Base-by-base conservation (phyloP, 2,329 filamentous ascomycete genomes). In the Helicocarpus griseus region DNA sequence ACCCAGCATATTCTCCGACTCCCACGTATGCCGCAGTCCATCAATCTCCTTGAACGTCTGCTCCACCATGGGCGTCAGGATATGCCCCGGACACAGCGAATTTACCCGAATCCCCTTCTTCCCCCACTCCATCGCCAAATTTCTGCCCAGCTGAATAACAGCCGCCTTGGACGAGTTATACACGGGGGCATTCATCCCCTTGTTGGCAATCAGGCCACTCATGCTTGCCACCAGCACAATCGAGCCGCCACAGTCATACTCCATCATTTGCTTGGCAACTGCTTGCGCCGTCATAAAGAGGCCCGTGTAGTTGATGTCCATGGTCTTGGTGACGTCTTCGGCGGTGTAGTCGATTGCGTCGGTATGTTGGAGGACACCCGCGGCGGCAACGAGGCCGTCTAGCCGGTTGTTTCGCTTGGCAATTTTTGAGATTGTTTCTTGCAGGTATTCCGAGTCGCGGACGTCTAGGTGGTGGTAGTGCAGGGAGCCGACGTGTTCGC, bases 41-140 rank as follows among this genome's bases (percentile, higher is more conserved):
- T 89, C 88, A 58, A 80, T 86, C 55, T 85, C 76, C 57, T 82
- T 76, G 62, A 95, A 93, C 24, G 94, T 77, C 51, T 80, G 78
- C 64, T 87, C 80, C 1, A 91, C 86, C 89, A 95, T 94, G 22
- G 85, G 80, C 1, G 76, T 79, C 22, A 77, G 65, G 40, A 79
- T 77, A 54, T 79, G 76, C 0, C 76, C 76, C 1, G 76, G 75
- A 52, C 71, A 76, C 17, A 79, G 56, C 17, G 69, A 72, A 57
- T 80, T 79, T 8, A 79, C 77, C 1, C 75, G 66, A 47, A 80
- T 78, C 1, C 72, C 65, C 38, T 67, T 65, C 26, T 67, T 69
- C 48, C 66, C 74, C 76, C 70, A 79, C 61, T 79, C 77, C 54
- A 75, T 75, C 0, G 77, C 73, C 29, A 79, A 62, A 6, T 68